Evolutionary conservation across 2,329 filamentous ascomycete genomes (phyloP).

Genomic region (Epicoccum sorghinum): DNA sequence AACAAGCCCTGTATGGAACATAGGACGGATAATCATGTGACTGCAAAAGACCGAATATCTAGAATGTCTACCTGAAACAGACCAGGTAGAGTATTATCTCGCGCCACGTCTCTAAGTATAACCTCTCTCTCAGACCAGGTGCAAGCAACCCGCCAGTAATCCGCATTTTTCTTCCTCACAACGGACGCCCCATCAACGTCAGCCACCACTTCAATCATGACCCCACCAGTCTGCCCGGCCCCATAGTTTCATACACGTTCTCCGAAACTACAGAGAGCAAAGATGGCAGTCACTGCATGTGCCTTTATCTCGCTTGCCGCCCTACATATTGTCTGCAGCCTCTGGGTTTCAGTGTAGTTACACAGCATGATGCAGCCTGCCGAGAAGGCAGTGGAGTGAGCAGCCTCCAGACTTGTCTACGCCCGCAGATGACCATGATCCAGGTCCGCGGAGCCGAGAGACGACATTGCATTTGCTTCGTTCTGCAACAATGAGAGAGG

Average conservation of each 20-base stretch:
- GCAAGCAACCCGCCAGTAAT: neutral
- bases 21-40: no score
- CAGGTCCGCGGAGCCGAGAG: conserved; percentile 21
- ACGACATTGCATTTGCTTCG: neutral
- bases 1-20: no score
- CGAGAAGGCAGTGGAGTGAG: conserved; percentile 1
- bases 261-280: neutral
- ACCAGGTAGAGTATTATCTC: neutral
- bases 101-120: neutral
- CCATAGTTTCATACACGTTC: neutral
- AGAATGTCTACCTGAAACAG: neutral
- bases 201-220: conserved; percentile 1
- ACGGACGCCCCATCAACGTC: neutral
- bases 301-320: conserved; percentile 1
- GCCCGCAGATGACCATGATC: conserved; percentile 19
- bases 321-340: conserved; percentile 8
- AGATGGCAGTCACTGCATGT: neutral
- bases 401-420: conserved; percentile 3
- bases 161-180: neutral
- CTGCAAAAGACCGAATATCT: no score
- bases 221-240: conserved; percentile 1
- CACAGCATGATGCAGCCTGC: conserved; percentile 10
- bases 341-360: conserved; percentile 9
- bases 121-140: neutral
- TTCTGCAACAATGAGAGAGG: conserved; percentile 9